Base-by-base conservation (phyloP, 2,329 filamentous ascomycete genomes). In the Fusarium sterilihyphosum region DNA sequence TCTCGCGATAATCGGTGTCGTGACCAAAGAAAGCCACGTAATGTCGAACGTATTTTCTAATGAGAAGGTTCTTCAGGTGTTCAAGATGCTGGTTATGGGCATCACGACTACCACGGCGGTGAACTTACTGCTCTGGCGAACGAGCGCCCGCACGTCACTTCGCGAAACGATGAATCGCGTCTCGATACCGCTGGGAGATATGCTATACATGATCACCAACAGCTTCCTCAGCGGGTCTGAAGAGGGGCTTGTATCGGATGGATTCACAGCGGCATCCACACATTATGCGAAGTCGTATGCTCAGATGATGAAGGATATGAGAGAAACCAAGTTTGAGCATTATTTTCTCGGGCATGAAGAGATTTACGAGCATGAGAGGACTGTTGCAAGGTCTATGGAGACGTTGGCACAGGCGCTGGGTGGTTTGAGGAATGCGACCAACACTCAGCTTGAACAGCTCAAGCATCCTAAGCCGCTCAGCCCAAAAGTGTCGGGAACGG, bases 11-110 rank as follows among this genome's bases (percentile, higher is more conserved):
- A 97, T 98, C 78, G 95, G 93, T 2, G 91, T 97, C 40, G 86
- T 98, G 69, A 98, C 96, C 6, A 97, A 96, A 81, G 96, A 98
- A 80, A 95, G 94, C 41, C 91, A 94, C 2, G 92, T 98, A 2
- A 93, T 97, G 78, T 91, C 89, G n/a, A 94, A 93, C 4, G 91
- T 92, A 37, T 94, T 98, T 77, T 95, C 93, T 0, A 91, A 93
- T 76, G 90, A 90, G 58, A 97, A 97, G 82, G 92, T 98, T 29
- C 84, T 90, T 0, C 94, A 97, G 81, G 92, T 96, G 9, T 85
- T 96, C 78, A 94, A 95, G 80, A 96, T 97, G 88, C 87, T 97
- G 29, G 81, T 93, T 17, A 91, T 96, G 85, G 94, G 93, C 22
- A 92, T 96, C 38, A 83, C 88, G 14, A 90, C 90, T 47, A 92